phyloP scores from a whole-genome alignment of 495 filamentous ascomycete species.

The Neurospora sublineolata region DNA sequence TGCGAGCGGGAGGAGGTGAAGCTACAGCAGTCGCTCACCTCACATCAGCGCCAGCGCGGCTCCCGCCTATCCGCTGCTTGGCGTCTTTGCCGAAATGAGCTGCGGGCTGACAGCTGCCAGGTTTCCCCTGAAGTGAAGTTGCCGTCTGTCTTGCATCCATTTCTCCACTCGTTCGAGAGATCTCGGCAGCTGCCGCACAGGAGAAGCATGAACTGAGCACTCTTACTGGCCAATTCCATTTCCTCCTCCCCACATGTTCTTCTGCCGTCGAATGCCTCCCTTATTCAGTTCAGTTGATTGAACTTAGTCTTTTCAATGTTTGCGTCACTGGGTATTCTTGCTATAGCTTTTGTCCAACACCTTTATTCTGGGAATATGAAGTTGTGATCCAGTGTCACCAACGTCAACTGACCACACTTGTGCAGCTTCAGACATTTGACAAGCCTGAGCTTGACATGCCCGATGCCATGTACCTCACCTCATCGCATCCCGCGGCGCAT shows the following conservation, averaged over 20 bases:
- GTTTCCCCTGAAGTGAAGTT: neutral
- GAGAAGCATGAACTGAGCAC: neutral
- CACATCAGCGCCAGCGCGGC: neutral
- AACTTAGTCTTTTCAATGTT: neutral
- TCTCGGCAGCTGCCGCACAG: no score
- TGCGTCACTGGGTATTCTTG: neutral
- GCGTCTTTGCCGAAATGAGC: neutral
- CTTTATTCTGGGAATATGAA: neutral
- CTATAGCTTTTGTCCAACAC: neutral
- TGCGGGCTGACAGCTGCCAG: neutral
- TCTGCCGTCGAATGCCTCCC: neutral
- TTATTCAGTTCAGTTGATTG: neutral
- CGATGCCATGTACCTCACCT: neutral
- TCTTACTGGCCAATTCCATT: neutral
- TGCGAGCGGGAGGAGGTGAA: neutral
- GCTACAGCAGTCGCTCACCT: neutral
- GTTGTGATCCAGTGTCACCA: neutral
- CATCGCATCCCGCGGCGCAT: neutral
- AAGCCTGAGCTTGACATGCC: neutral
- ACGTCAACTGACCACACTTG: neutral
- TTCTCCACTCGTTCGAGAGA: no score
- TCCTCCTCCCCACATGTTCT: neutral
- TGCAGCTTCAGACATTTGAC: neutral
- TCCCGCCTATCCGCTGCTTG: neutral
- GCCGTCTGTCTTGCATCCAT: neutral